phyloP scores from a whole-genome alignment of 139 green algal species.

The Parachlorella kessleri region DNA sequence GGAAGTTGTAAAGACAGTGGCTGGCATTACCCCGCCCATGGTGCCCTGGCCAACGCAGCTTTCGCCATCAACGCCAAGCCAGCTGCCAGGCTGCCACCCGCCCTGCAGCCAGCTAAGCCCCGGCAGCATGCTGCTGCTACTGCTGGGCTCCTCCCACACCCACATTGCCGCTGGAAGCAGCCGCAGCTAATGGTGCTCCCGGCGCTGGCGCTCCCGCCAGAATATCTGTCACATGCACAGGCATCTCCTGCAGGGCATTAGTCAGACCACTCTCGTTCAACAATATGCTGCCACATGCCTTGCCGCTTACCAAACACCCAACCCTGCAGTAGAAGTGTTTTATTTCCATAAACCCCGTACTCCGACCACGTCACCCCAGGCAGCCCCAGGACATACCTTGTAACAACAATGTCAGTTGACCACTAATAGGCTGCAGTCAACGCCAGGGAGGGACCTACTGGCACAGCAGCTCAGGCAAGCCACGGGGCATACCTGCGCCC shows the following conservation, averaged over 20 bases:
- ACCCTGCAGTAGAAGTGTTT: not conserved
- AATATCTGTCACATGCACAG: conserved; percentile 38
- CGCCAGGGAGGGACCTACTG: no score
- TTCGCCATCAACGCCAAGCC: not conserved
- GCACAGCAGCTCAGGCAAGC: no score
- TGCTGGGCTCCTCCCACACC: not conserved
- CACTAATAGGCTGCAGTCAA: no score
- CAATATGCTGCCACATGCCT: no score
- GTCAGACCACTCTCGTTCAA: no score
- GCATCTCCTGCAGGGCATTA: conserved; percentile 35
- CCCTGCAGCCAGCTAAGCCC: not conserved
- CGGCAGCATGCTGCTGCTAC: conserved; percentile 5
- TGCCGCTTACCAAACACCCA: conserved; percentile 33
- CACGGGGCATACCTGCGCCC: no score
- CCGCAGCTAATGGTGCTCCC: not conserved
- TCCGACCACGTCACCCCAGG: not conserved
- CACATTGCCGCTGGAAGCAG: not conserved
- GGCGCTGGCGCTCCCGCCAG: conserved; percentile 1
- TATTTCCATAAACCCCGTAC: not conserved
- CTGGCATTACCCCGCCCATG: no score
- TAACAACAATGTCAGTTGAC: not conserved
- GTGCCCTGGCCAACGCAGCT: not conserved
- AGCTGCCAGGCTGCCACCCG: not conserved
- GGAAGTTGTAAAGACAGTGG: no score
- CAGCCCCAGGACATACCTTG: not conserved